Base-by-base conservation (phyloP, 352 stramenopile species). In the Phytophthora multivora region DNA sequence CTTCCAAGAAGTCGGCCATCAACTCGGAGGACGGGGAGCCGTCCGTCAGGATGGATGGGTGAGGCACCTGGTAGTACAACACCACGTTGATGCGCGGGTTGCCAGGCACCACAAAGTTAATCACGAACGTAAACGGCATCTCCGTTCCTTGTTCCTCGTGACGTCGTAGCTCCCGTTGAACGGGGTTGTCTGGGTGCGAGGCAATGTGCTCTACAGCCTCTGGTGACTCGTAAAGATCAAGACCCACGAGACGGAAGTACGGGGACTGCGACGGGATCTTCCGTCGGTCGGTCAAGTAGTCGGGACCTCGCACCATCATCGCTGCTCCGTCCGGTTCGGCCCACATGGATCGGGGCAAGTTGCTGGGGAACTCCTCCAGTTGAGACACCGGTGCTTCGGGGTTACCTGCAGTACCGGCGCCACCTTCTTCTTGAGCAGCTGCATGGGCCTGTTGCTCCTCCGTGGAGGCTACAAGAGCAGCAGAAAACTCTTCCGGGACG, bases 121-220 rank as follows among this genome's bases (percentile, higher is more conserved):
- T 63, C 21, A 90, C 76, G 57, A 92, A 92, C 19, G 83, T 90
- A 56, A 91, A 91, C 11, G 81, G 83, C 77, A 90, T 89, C 23
- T 83, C 75, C 0, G 79, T 85, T 23, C 78, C 78, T 52, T 66
- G 63, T n/a, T 69, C 74, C 36, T 84, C 74, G 55, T 91, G 79
- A 3, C 81, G 77, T 36, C 71, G 65, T 21, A 90, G 41, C 59
- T 89, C 82, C 11, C 70, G 65, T 45, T 92, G 83, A 48, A 92
- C 66, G 8, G 86, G 49, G 43, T 90, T 92, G 45, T 90, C 76
- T 0, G 77, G 52, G 12, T 71, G 77, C 0, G 75, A 74, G 9
- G 79, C 80, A 46, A 91, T 89, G 48, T 92, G 75, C 33, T 92
- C 83, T 2, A 88, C 59, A 25, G 78, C 15, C 18, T 73, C 68